phyloP scores from a whole-genome alignment of 495 filamentous ascomycete species.

The Penicillium malachiteum region DNA sequence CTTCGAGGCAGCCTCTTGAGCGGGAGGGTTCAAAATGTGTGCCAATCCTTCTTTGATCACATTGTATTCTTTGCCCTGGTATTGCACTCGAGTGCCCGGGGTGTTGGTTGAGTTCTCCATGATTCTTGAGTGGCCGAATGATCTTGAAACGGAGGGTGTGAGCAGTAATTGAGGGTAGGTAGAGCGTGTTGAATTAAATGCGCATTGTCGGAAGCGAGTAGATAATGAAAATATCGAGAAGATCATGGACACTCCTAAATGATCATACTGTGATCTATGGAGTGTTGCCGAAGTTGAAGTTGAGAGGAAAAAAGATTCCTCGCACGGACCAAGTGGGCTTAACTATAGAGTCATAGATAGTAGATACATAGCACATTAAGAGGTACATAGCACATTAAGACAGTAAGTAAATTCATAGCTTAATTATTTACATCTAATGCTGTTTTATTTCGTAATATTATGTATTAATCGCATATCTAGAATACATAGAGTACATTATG shows the following conservation, averaged over 20 bases:
- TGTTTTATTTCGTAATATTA: neutral
- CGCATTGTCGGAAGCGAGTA: constrained; percentile 11
- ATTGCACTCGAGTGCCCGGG: constrained; percentile 26
- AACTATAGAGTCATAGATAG: neutral
- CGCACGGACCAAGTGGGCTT: constrained; percentile 21
- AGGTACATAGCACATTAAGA: too few species aligned
- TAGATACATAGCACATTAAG: too few species aligned
- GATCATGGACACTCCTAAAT: constrained; percentile 13
- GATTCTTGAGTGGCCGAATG: constrained; percentile 11
- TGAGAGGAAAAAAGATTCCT: constrained; percentile 18
- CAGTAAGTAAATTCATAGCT: too few species aligned
- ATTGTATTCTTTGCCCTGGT: constrained; percentile 54
- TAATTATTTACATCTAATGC: neutral
- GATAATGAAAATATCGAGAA: constrained; percentile 3
- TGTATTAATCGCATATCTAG: constrained; percentile 3
- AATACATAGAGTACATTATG: constrained; percentile 6
- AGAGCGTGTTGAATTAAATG: constrained; percentile 4
- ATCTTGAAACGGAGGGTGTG: neutral
- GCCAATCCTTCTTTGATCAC: constrained; percentile 70
- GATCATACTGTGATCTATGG: neutral
- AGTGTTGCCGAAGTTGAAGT: constrained; percentile 6
- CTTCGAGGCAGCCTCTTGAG: constrained; percentile 46
- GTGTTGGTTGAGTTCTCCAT: constrained; percentile 20
- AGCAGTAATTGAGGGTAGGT: neutral
- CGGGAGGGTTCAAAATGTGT: constrained; percentile 59